These are phyloP conservation scores for Abortiporus biennis DNA, from an alignment of 1,284 basidiomycete genomes.

Conservation along the genomic window DNA sequence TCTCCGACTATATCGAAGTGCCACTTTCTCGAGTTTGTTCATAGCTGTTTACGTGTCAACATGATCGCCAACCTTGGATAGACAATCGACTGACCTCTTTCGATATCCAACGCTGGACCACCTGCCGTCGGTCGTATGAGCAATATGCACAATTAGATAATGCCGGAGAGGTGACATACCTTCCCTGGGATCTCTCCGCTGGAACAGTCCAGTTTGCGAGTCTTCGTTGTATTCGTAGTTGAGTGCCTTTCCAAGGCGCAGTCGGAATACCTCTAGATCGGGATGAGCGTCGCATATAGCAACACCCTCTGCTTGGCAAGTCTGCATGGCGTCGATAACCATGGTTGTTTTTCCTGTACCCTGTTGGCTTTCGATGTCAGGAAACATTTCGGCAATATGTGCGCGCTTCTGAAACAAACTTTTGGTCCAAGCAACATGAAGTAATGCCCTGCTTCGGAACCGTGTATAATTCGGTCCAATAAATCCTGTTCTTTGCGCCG, in stretches of 20 bases:
- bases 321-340: constrained; percentile 77
- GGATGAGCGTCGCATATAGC: constrained; percentile 52
- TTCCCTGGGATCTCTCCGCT: constrained; percentile 78
- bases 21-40: constrained; percentile 86
- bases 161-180: constrained; percentile 29
- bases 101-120: constrained; percentile 78
- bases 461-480: constrained; percentile 76
- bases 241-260: constrained; percentile 75
- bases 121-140: constrained; percentile 28
- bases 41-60: constrained; percentile 39
- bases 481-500: constrained; percentile 66
- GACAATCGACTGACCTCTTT: constrained; percentile 48
- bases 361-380: constrained; percentile 19
- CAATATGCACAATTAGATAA: background rate
- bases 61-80: background rate
- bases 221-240: constrained; percentile 82
- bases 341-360: constrained; percentile 72
- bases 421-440: constrained; percentile 75
- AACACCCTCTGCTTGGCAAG: constrained; percentile 65
- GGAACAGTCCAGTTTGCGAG: constrained; percentile 72
- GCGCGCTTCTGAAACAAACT: constrained; percentile 28
- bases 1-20: constrained; percentile 51
- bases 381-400: constrained; percentile 2
- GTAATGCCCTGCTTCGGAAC: constrained; percentile 66
- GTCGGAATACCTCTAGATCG: constrained; percentile 71